Base-by-base conservation (phyloP, 768 basidiomycete genomes). In the Naganishia kalamii region DNA sequence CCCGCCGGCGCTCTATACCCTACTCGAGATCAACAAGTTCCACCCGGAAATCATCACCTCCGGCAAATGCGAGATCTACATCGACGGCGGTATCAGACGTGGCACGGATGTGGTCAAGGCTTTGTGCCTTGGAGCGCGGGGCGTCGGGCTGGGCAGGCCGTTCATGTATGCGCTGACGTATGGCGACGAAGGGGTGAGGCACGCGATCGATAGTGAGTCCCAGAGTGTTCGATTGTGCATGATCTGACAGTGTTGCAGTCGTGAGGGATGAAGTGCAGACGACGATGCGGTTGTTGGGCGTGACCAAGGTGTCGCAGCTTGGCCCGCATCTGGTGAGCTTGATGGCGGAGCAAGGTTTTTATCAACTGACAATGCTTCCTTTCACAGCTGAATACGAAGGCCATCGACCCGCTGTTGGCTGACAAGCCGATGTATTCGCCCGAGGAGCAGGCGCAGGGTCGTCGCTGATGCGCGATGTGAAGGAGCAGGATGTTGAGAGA, bases 81-180 rank as follows among this genome's bases (percentile, higher is more conserved):
- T 64, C 51, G 63, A 64, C 50, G 63, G 92, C 77, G 88, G 88
- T 15, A 79, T 89, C 27, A 81, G 82, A 51, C 83, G 91, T 51
- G 91, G 91, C 17, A 92, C 90, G 65, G 92, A 93, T 79, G 86
- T 92, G 17, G 79, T 96, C 51, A 96, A 94, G 77, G 92, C 92
- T 0, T 79, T 94, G 11, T 93, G 90, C 73, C 81, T 96, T 8
- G 79, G 79, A 8, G 79, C 77, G 1, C 77, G 75, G 30, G 79
- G 75, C 17, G 78, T 78, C 0, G 77, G 76, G 2, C 62, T 79
- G 54, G 78, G 79, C 46, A 57, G 79, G 61, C 79, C 79, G 43
- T 78, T 80, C 70, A 72, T 81, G 72, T 80, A 79, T 65, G 71
- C 75, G 4, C 65, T 80, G 57, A 75, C 74, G 8, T 79, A 79